Base-by-base conservation (phyloP, 1,139 yeast species). In the Kluyveromyces sp. region DNA sequence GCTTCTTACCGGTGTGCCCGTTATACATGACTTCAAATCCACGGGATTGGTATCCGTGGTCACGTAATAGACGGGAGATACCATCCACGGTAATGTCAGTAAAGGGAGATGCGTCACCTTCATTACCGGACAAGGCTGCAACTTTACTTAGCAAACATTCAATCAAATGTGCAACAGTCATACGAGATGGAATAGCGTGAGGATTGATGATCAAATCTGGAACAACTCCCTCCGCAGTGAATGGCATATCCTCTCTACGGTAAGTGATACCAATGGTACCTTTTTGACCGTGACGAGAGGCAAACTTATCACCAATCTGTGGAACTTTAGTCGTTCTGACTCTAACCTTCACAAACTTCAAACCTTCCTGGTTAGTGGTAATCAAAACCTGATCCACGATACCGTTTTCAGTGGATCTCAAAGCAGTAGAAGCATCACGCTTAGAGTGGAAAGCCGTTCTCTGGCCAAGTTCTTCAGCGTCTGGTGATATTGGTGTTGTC, bases 211-310 rank as follows among this genome's bases (percentile, higher is more conserved):
- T 86, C 64, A 92, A 75, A 70, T 92, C 99, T 3, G 99, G 99
- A 30, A 89, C 96, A 62, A 89, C 69, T 64, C 99, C 99, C 67
- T 92, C 94, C 2, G 86, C 74, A n/a, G 95, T 82, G 65, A 94
- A 92, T 28, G 98, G 99, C 97, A 92, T 92, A 66, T 92, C 99
- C 68, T 92, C 99, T 65, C 92, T 94, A 63, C 97, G 80, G 64
- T 92, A 94, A 1, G 98, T 92, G 49, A 92, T 94, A 80, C 99
- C 99, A 67, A 94, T 89, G 22, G 98, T 94, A 83, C 99, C 99
- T 72, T 92, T 92, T 69, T 94, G 99, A 67, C 99, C 99, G 73
- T 92, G 98, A 71, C 98, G 86, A 36, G 97, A 89, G 3, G 98
- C 97, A 69, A 92, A 92, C 69, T 92, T 92, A 69, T 92, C 99